Conservation (phyloP, 1,284 basidiomycete species). For the Schizophyllum amplum region DNA sequence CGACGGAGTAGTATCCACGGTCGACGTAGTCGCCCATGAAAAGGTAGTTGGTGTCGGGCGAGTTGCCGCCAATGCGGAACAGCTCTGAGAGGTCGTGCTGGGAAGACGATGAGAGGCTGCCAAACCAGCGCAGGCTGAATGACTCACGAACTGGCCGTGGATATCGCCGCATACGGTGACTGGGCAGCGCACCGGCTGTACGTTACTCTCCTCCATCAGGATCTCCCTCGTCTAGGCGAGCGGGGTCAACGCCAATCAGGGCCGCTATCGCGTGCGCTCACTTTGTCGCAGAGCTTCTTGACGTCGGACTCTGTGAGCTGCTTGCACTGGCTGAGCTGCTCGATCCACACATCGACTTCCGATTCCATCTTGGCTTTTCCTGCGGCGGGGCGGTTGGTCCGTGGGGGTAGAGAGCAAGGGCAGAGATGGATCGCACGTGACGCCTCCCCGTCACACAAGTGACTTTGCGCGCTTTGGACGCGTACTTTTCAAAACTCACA, state of each 20-base stretch:
- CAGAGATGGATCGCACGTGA: constrained; percentile 3
- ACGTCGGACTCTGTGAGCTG: constrained; percentile 95
- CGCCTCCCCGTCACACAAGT: background rate
- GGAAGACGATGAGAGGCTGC: constrained; percentile 10
- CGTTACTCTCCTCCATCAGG: constrained; percentile 95
- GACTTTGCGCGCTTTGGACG: constrained; percentile 10
- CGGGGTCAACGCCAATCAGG: constrained; percentile 15
- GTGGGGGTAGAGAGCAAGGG: constrained; percentile 5
- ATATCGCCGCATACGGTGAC: constrained; percentile 98
- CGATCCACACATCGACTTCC: constrained; percentile 93
- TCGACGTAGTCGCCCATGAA: constrained; percentile 99
- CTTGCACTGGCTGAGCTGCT: constrained; percentile 96
- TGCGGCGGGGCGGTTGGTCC: background rate
- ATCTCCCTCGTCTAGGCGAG: constrained; percentile 84
- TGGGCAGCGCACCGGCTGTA: constrained; percentile 96
- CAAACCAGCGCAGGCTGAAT: constrained; percentile 16
- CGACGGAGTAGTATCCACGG: constrained; percentile 98
- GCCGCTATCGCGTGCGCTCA: constrained; percentile 26
- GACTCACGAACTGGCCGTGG: constrained; percentile 97
- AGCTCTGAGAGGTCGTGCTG: constrained; percentile 99
- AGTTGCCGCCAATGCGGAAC: constrained; percentile 98
- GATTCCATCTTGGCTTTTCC: constrained; percentile 49
- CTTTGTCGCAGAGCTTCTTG: constrained; percentile 98
- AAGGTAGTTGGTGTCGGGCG: constrained; percentile 99
- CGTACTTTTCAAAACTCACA: background rate